phyloP scores from a whole-genome alignment of 306 rosid species.

The Ochetophila trinervis region DNA sequence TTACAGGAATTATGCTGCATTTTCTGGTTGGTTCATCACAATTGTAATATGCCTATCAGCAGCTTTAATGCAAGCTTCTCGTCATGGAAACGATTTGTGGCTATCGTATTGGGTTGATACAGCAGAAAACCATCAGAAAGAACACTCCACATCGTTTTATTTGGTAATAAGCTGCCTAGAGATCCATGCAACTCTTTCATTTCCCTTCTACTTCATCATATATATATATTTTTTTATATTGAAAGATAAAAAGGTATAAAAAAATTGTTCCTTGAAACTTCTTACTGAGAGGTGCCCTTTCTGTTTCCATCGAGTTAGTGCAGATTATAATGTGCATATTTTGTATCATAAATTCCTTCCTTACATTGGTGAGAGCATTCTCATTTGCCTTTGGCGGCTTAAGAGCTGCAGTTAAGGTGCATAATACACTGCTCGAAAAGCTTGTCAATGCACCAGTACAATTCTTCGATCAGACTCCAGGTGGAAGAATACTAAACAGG shows the following conservation, averaged over 20 bases:
- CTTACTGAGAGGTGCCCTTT: slow-evolving; percentile 1
- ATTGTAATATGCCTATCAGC: slow-evolving; percentile 72
- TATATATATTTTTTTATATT: neutral
- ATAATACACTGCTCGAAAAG: slow-evolving; percentile 58
- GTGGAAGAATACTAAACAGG: slow-evolving; percentile 94
- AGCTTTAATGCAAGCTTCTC: slow-evolving; percentile 90
- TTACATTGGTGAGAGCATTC: slow-evolving; percentile 93
- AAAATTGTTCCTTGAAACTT: neutral
- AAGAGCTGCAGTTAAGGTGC: slow-evolving; percentile 83
- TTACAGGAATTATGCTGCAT: slow-evolving; percentile 77
- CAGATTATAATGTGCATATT: slow-evolving; percentile 82
- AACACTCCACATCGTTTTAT: slow-evolving; percentile 66
- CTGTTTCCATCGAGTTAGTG: slow-evolving; percentile 23
- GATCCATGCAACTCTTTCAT: slow-evolving; percentile 10
- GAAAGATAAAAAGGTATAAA: neutral
- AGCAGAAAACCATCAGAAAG: slow-evolving; percentile 49
- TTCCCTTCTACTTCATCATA: slow-evolving; percentile 3
- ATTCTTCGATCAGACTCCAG: slow-evolving; percentile 87
- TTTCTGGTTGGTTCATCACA: slow-evolving; percentile 68
- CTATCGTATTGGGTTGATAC: slow-evolving; percentile 94
- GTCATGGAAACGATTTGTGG: slow-evolving; percentile 97
- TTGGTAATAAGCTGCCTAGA: slow-evolving; percentile 49
- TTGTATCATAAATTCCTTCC: slow-evolving; percentile 69
- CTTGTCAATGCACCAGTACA: slow-evolving; percentile 78
- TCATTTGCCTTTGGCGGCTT: slow-evolving; percentile 95